These are phyloP conservation scores for Triticum turgidum DNA, from an alignment of 176 grass and related monocot species.

Conservation along the genomic window DNA sequence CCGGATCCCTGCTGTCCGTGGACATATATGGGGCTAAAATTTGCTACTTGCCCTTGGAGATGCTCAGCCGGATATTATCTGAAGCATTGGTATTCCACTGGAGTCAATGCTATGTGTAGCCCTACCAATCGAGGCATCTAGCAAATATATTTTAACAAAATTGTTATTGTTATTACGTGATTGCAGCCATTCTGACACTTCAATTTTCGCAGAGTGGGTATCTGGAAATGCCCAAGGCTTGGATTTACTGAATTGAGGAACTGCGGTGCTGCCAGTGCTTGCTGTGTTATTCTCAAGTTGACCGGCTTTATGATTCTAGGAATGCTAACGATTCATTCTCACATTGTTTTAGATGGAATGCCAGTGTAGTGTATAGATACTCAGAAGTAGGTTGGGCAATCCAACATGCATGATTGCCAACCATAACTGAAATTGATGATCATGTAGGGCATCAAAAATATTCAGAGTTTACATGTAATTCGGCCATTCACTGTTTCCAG, in stretches of 20 bases:
- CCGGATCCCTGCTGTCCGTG: too few species aligned
- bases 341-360: constrained; percentile 40
- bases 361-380: constrained; percentile 44
- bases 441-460: constrained; percentile 17
- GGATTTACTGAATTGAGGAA: background rate
- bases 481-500: background rate
- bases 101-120: background rate
- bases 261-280: background rate
- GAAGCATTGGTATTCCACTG: background rate
- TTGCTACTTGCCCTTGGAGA: background rate
- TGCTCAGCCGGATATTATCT: background rate
- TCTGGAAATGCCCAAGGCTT: constrained; percentile 20
- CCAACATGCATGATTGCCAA: constrained; percentile 24
- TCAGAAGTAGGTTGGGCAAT: constrained; percentile 26
- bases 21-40: too few species aligned
- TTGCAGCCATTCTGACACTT: background rate
- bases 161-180: background rate
- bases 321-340: constrained; percentile 41
- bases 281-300: background rate
- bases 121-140: background rate
- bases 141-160: background rate
- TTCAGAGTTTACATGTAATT: constrained; percentile 30
- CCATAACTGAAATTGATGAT: background rate
- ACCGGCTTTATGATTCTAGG: constrained; percentile 11
- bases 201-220: constrained; percentile 7